A percentile compares a stretch with the other conserved stretches of the same genome.
Conservation (phyloP, 306 rosid genomes). For the Pyrus pyrifolia region DNA sequence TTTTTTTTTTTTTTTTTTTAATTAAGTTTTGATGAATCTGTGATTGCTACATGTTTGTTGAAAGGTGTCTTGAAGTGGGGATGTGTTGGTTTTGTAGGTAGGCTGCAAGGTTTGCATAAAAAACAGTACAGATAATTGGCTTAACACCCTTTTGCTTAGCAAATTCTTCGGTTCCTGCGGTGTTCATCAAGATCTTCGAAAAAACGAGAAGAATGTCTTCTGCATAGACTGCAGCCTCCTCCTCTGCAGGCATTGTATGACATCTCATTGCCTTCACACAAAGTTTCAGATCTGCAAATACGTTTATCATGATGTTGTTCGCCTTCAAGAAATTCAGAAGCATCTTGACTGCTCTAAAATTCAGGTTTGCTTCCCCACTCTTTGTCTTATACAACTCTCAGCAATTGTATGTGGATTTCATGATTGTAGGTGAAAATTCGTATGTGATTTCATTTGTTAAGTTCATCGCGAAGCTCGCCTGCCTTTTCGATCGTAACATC, state of each 20-base stretch:
- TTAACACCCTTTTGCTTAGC: conserved; percentile 45
- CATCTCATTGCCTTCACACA: conserved; percentile 60
- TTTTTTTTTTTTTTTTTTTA: too few species aligned
- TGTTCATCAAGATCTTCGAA: conserved; percentile 53
- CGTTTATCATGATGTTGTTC: conserved; percentile 76
- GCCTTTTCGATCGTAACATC: neutral
- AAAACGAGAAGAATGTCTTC: conserved; percentile 67
- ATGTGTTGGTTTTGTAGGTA: conserved; percentile 36
- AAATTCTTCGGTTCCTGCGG: conserved; percentile 65
- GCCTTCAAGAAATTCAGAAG: conserved; percentile 67
- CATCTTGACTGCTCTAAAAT: conserved; percentile 72
- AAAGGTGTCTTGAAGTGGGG: neutral
- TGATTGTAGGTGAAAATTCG: neutral
- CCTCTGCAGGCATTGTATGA: conserved; percentile 69
- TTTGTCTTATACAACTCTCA: neutral
- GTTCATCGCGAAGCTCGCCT: neutral
- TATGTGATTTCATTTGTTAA: neutral
- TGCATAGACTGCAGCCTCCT: conserved; percentile 70
- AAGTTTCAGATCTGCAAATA: conserved; percentile 81
- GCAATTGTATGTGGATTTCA: conserved; percentile 3
- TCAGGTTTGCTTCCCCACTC: conserved; percentile 48
- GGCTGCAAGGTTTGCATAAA: conserved; percentile 33
- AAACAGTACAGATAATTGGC: conserved; percentile 61
- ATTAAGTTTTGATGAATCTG: neutral
- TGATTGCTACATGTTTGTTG: neutral